A percentile compares a stretch with the other conserved stretches of the same genome.
These are phyloP conservation scores for Colletotrichum spaethianum DNA, from an alignment of 2,329 filamentous ascomycete species.

Conservation along the genomic window DNA sequence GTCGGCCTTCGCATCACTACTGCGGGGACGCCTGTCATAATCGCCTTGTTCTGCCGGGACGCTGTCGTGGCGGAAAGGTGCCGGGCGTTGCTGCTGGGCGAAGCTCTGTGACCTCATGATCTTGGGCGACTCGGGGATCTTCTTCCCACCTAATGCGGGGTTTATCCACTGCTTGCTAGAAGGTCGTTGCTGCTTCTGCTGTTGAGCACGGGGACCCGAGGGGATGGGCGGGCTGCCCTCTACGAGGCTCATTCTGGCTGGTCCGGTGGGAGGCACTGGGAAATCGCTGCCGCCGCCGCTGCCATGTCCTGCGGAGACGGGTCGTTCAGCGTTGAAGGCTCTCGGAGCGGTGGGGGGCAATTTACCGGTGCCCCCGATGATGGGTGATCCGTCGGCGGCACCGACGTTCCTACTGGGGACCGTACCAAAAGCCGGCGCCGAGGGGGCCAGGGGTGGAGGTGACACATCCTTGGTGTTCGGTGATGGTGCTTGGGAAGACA, in stretches of 20 bases:
- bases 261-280: slow-evolving; percentile 56
- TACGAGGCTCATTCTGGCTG: slow-evolving; percentile 57
- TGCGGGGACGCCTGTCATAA: slow-evolving; percentile 63
- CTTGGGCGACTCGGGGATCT: slow-evolving; percentile 67
- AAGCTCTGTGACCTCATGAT: slow-evolving; percentile 65
- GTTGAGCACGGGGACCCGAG: slow-evolving; percentile 68
- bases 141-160: slow-evolving; percentile 61
- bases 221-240: slow-evolving; percentile 66
- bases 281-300: slow-evolving; percentile 52
- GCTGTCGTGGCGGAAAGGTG: slow-evolving; percentile 54
- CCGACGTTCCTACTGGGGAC: slow-evolving; percentile 63
- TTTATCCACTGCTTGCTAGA: slow-evolving; percentile 75
- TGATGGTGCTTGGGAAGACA: slow-evolving; percentile 64
- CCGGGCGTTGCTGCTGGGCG: slow-evolving; percentile 57
- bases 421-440: slow-evolving; percentile 71
- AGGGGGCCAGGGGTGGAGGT: slow-evolving; percentile 70
- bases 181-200: slow-evolving; percentile 60
- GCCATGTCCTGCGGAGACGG: slow-evolving; percentile 58
- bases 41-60: slow-evolving; percentile 55
- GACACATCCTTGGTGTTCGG: slow-evolving; percentile 66
- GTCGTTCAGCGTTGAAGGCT: slow-evolving; percentile 65
- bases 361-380: slow-evolving; percentile 57
- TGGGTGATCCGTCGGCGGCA: slow-evolving; percentile 49
- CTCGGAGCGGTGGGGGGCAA: slow-evolving; percentile 68
- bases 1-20: slow-evolving; percentile 67